These are phyloP conservation scores for Bipolaris sorokiniana DNA, from an alignment of 2,329 filamentous ascomycete genomes.

Conservation along the genomic window DNA sequence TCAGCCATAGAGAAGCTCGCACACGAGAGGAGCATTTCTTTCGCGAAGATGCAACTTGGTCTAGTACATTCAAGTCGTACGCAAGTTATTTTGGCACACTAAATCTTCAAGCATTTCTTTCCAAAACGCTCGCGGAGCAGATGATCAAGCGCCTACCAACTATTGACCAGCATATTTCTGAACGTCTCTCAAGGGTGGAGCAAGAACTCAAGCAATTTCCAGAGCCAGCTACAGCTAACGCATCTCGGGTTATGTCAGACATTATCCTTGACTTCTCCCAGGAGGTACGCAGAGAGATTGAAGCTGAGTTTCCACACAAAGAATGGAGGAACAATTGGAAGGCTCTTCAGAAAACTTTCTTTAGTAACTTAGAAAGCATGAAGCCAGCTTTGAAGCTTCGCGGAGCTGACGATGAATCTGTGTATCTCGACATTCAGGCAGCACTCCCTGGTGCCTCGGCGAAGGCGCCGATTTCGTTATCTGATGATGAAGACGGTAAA, in stretches of 20 bases:
- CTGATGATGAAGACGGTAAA: slow-evolving; percentile 26
- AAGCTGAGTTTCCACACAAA: slow-evolving; percentile 54
- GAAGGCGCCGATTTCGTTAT: slow-evolving; percentile 22
- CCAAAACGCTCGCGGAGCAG: slow-evolving; percentile 55
- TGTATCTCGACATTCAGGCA: slow-evolving; percentile 12
- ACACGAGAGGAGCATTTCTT: slow-evolving; percentile 61
- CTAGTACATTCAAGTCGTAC: slow-evolving; percentile 47
- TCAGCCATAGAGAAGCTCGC: slow-evolving; percentile 58
- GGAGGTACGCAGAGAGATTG: slow-evolving; percentile 60
- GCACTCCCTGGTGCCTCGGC: slow-evolving; percentile 16
- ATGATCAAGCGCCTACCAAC: slow-evolving; percentile 50
- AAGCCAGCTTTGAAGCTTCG: slow-evolving; percentile 34
- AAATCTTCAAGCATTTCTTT: slow-evolving; percentile 58
- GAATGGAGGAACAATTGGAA: slow-evolving; percentile 54
- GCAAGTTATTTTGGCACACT: slow-evolving; percentile 59
- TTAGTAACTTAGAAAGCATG: slow-evolving; percentile 44
- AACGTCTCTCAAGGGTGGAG: slow-evolving; percentile 60
- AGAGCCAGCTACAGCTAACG: slow-evolving; percentile 67
- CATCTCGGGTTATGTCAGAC: slow-evolving; percentile 68
- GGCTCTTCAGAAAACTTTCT: slow-evolving; percentile 59
- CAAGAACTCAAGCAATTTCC: slow-evolving; percentile 65
- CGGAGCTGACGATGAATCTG: slow-evolving; percentile 19
- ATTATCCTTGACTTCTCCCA: slow-evolving; percentile 64
- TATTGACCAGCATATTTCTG: slow-evolving; percentile 54
- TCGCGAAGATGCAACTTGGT: slow-evolving; percentile 53